These are phyloP conservation scores for Edaphochlamys debaryana DNA, from an alignment of 139 green algal genomes.

Conservation along the genomic window DNA sequence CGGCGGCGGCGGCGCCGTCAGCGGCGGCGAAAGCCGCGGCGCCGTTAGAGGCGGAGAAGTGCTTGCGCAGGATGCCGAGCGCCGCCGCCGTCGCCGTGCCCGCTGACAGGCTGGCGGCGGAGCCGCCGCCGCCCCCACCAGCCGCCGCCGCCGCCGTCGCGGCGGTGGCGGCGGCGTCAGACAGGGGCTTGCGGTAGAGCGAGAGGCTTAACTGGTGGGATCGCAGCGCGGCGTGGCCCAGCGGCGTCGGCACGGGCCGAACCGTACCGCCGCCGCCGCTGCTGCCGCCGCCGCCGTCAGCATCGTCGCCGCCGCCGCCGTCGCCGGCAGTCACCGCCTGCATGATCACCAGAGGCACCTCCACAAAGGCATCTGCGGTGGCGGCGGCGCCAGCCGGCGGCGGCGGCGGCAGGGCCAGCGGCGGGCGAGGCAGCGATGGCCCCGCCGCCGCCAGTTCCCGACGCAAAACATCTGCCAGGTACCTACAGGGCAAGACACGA, in stretches of 20 bases:
- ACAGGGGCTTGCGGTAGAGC: slow-evolving; percentile 68
- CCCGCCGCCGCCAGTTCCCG: slow-evolving; percentile 16
- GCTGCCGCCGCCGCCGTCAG: too few species aligned
- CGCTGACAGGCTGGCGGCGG: not conserved
- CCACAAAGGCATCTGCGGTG: not conserved
- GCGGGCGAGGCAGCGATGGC: not conserved
- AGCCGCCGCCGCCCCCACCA: not conserved
- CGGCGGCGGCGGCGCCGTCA: too few species aligned
- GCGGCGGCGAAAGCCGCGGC: too few species aligned
- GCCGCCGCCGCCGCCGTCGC: slow-evolving; percentile 16
- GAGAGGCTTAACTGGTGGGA: slow-evolving; percentile 79
- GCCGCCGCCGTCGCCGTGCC: not conserved
- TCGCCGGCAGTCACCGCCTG: not conserved
- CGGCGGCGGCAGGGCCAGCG: not conserved
- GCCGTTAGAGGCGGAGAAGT: not conserved
- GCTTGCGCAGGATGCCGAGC: not conserved
- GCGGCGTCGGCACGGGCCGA: not conserved
- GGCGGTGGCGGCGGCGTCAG: slow-evolving; percentile 52
- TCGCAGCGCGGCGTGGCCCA: slow-evolving; percentile 70
- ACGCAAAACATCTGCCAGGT: slow-evolving; percentile 60
- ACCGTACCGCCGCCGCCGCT: not conserved
- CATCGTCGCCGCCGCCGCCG: not conserved
- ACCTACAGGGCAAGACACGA: too few species aligned
- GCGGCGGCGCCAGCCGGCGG: not conserved
- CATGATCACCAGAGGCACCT: not conserved